These are phyloP conservation scores for Phytophthora tentaculata DNA, from an alignment of 352 stramenopile species.

Conservation along the genomic window DNA sequence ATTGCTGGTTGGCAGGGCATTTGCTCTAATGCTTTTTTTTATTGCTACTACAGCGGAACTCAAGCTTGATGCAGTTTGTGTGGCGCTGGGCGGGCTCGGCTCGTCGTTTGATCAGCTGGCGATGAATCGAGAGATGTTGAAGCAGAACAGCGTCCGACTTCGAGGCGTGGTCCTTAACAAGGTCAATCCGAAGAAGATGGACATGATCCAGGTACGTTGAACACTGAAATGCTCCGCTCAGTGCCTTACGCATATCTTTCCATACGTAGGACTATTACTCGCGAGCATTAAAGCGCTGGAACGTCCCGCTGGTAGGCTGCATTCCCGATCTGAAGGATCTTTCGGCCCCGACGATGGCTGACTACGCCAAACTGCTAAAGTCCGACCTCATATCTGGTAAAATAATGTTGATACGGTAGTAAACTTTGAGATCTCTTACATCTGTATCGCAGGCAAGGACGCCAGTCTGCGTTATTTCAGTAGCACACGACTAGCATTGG, in stretches of 20 bases:
- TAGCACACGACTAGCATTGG: constrained; percentile 81
- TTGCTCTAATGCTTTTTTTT: constrained; percentile 6
- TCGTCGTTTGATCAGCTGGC: constrained; percentile 88
- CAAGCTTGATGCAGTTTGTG: constrained; percentile 81
- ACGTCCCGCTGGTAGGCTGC: constrained; percentile 87
- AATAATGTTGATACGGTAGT: neutral
- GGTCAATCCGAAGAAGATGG: constrained; percentile 88
- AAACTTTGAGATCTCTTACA: too few species aligned
- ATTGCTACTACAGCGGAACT: constrained; percentile 61
- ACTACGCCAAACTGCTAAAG: constrained; percentile 88
- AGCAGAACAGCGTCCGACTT: constrained; percentile 78
- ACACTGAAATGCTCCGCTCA: too few species aligned
- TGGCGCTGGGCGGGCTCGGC: constrained; percentile 79
- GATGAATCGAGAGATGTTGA: constrained; percentile 85
- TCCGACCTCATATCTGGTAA: constrained; percentile 79
- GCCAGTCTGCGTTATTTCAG: constrained; percentile 85
- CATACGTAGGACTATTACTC: constrained; percentile 84
- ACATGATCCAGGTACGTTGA: constrained; percentile 86
- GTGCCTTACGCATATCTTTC: constrained; percentile 1
- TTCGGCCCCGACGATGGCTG: constrained; percentile 84
- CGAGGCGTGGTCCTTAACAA: constrained; percentile 90
- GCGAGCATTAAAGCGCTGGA: constrained; percentile 90
- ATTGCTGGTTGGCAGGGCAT: constrained; percentile 1
- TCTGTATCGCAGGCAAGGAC: constrained; percentile 65
- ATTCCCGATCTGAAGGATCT: constrained; percentile 88